Evolutionary conservation across 192 early-diverging fungal genomes (phyloP), one percentile per base, ranked within the genome.

Genomic region (Coemansia sp.): DNA sequence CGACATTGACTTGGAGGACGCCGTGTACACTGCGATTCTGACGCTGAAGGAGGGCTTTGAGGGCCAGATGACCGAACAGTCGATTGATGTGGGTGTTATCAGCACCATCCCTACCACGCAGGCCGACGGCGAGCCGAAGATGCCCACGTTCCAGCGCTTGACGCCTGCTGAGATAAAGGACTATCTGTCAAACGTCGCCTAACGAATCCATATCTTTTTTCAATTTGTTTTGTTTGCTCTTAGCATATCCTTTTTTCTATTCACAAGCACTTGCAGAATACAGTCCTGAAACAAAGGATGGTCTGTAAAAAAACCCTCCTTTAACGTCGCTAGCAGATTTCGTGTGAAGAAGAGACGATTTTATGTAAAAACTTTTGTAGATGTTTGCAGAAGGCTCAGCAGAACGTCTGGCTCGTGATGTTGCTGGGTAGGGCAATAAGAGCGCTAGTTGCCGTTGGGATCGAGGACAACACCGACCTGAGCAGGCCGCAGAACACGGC

Each of bases 21-120:
- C 97, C 11, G 91, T 97, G 42, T 95, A 99, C 84, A 99, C 95
- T 13, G 92, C 97, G n/a, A 97, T 98, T 67, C 84, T 99, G 59
- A 99, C 97, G 29, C 87, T 99, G 19, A 99, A 99, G 84, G 96
- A 99, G 77, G 94, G 95, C n/a, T 95, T 96, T 66, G 97, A 99
- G 73, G 97, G 97, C 32, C 90, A 91, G 69, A 95, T 99, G 92
- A 95, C 89, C n/a, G 95, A 96, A 74, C 88, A 89, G 61, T 90
- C 92, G 19, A 87, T 99, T 43, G 97, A 99, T 59, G 94, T 99
- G 79, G 97, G 97, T 25, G 88, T 99, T 59, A 89, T 90, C 56
- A 84, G 80, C 62, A 76, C 72, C 10, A 59, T 79, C 41, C 65
- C 70, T 0, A 65, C 55, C 11, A 59, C 67, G 4, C 70, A 73